Evolutionary conservation across 164 flowering plant genomes (phyloP).

Genomic region (Berberis thunbergii): DNA sequence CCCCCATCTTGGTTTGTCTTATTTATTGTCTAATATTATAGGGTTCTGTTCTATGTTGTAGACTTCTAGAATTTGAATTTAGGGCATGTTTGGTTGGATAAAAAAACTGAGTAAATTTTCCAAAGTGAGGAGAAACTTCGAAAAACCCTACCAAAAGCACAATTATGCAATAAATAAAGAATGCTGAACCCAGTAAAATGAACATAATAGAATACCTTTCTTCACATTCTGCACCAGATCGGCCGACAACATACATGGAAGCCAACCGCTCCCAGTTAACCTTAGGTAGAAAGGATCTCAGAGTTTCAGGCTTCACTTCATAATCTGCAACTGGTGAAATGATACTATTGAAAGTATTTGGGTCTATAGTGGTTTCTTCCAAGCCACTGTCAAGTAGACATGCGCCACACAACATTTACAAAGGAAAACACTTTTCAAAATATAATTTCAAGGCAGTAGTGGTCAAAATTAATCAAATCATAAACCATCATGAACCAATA

Average conservation of each 20-base stretch:
- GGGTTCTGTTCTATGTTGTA: too few relatives aligned
- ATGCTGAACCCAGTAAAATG: too few relatives aligned
- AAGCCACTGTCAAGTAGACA: slow-evolving; percentile 32
- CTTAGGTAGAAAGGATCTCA: slow-evolving; percentile 50
- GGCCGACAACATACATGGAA: slow-evolving; percentile 46
- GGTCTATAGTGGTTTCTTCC: slow-evolving; percentile 30
- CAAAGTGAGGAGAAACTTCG: too few relatives aligned
- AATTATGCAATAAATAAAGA: too few relatives aligned
- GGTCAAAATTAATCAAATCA: neutral
- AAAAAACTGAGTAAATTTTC: too few relatives aligned
- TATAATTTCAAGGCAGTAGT: neutral
- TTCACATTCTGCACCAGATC: slow-evolving; percentile 84
- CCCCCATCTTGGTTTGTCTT: too few relatives aligned
- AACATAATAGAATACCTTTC: slow-evolving; percentile 39
- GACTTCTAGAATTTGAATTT: too few relatives aligned
- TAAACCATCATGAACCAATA: neutral
- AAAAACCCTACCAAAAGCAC: too few relatives aligned
- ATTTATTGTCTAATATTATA: too few relatives aligned
- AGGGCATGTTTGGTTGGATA: too few relatives aligned
- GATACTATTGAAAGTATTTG: slow-evolving; percentile 35
- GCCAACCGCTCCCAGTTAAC: slow-evolving; percentile 73
- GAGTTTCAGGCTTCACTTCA: slow-evolving; percentile 43
- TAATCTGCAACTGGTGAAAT: slow-evolving; percentile 39
- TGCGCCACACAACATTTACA: neutral
- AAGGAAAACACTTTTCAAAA: neutral